Conservation (phyloP, 2,329 filamentous ascomycete genomes). For the Diplodia sapinea region DNA sequence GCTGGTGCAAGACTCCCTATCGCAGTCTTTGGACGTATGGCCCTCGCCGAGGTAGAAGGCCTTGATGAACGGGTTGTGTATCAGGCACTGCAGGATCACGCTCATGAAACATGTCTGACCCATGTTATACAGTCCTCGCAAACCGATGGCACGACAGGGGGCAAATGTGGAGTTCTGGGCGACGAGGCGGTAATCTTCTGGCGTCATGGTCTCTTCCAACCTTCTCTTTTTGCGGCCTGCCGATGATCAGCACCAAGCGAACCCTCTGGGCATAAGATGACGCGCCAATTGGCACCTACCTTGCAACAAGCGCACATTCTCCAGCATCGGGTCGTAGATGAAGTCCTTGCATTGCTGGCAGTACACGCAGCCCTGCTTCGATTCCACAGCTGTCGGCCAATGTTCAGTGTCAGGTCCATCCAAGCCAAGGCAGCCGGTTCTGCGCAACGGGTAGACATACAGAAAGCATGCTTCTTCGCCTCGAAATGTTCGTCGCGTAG, state of each 20-base stretch:
- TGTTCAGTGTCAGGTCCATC: conserved; percentile 32
- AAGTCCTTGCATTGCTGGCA: conserved; percentile 84
- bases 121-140: conserved; percentile 94
- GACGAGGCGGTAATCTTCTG: conserved; percentile 77
- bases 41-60: conserved; percentile 93
- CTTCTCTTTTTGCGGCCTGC: conserved; percentile 70
- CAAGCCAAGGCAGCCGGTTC: conserved; percentile 26
- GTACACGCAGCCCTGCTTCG: conserved; percentile 73
- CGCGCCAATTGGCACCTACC: conserved; percentile 53
- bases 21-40: conserved; percentile 79
- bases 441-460: conserved; percentile 51
- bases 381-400: conserved; percentile 70
- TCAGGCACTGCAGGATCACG: conserved; percentile 88
- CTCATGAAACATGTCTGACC: conserved; percentile 99
- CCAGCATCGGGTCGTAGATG: conserved; percentile 80
- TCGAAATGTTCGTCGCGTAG: conserved; percentile 70
- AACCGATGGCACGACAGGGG: conserved; percentile 83
- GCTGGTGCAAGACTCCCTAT: conserved; percentile 61
- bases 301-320: conserved; percentile 74
- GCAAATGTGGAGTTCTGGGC: conserved; percentile 77
- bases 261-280: too few species aligned
- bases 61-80: conserved; percentile 90
- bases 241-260: not conserved
- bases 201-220: conserved; percentile 67
- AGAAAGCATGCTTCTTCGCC: conserved; percentile 74